Evolutionary conservation across 2,329 filamentous ascomycete species (phyloP).

Genomic region (Ceratocystis lukuohia): DNA sequence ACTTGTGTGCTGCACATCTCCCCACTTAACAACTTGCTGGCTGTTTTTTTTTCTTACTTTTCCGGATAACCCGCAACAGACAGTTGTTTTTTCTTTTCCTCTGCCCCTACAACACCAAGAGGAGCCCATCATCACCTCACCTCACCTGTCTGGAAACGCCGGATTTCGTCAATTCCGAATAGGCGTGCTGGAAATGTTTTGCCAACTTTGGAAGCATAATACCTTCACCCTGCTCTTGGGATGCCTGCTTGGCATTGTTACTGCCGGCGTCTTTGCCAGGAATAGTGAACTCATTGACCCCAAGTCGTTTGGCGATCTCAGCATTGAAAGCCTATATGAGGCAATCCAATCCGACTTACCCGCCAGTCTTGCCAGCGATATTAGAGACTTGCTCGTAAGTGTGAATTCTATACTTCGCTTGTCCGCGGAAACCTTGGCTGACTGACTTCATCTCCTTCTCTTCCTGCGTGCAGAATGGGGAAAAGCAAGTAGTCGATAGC

Average conservation of each 20-base stretch:
- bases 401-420: background rate
- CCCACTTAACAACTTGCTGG: background rate
- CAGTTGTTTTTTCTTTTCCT: background rate
- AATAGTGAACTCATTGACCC: slow-evolving; percentile 82
- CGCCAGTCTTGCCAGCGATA: slow-evolving; percentile 71
- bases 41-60: background rate
- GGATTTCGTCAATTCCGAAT: background rate
- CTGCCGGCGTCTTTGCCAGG: slow-evolving; percentile 79
- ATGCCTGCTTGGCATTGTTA: slow-evolving; percentile 77
- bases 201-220: slow-evolving; percentile 39
- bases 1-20: background rate
- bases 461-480: slow-evolving; percentile 47
- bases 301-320: slow-evolving; percentile 54
- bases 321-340: slow-evolving; percentile 75
- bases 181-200: background rate
- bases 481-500: slow-evolving; percentile 67
- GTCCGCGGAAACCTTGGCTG: too few species aligned
- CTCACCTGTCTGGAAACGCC: background rate
- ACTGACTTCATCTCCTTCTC: too few species aligned
- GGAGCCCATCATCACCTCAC: background rate
- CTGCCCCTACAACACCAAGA: background rate
- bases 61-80: background rate
- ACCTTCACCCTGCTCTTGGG: slow-evolving; percentile 78
- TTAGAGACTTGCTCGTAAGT: slow-evolving; percentile 68
- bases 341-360: slow-evolving; percentile 61